Evolutionary conservation across 2,329 filamentous ascomycete genomes (phyloP).

Genomic region (Neurospora sp.): DNA sequence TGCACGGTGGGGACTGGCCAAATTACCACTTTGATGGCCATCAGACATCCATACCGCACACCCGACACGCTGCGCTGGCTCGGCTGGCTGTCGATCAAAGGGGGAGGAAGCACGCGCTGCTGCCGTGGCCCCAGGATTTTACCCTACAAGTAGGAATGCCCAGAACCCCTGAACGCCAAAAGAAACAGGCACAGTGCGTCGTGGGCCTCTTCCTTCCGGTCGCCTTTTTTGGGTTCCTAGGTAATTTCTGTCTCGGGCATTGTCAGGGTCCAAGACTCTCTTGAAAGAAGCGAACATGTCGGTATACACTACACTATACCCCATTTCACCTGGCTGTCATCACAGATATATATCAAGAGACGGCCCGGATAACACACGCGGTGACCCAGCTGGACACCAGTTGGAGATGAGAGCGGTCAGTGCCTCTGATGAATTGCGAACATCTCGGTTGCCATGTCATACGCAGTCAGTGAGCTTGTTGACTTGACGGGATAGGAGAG

Average conservation of each 20-base stretch:
- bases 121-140: not conserved
- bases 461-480: not conserved
- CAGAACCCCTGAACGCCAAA: not conserved
- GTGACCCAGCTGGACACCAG: not conserved
- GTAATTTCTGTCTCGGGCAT: not conserved
- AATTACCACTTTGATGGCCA: not conserved
- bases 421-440: not conserved
- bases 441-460: not conserved
- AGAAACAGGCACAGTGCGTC: not conserved
- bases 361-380: not conserved
- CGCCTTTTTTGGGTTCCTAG: not conserved
- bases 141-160: not conserved
- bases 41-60: not conserved
- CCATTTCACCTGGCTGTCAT: not conserved
- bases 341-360: not conserved
- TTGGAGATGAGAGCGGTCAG: not conserved
- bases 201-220: not conserved
- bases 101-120: not conserved
- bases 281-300: not conserved
- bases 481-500: not conserved
- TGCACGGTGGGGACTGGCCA: not conserved
- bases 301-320: not conserved
- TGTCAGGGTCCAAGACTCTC: not conserved
- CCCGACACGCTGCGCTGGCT: not conserved
- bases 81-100: not conserved